phyloP scores from a whole-genome alignment of 2,329 filamentous ascomycete species.

The Erysiphe pulchra region DNA sequence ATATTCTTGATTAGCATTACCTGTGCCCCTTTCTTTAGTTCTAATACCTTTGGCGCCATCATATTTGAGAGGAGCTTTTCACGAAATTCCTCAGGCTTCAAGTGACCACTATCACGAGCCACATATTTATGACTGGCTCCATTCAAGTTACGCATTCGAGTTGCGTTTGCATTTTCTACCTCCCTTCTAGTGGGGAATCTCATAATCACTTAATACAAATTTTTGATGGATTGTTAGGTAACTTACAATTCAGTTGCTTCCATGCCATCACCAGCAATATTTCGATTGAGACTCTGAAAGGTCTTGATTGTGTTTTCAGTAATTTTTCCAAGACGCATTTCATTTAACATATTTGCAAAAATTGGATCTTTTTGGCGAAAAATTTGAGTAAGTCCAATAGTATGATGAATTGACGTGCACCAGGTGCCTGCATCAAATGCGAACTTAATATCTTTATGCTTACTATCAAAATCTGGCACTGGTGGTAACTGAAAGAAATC shows the following conservation, averaged over 20 bases:
- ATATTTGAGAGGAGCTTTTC: slow-evolving; percentile 67
- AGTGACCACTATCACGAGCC: slow-evolving; percentile 46
- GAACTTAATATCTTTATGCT: slow-evolving; percentile 47
- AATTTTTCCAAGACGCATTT: slow-evolving; percentile 78
- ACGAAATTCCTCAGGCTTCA: slow-evolving; percentile 36
- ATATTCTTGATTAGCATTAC: slow-evolving; percentile 99
- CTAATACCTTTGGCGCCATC: slow-evolving; percentile 67
- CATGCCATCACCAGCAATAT: slow-evolving; percentile 40
- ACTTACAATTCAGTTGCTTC: slow-evolving; percentile 61
- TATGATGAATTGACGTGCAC: slow-evolving; percentile 81
- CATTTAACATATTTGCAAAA: slow-evolving; percentile 89
- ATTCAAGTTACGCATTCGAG: slow-evolving; percentile 43
- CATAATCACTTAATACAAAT: slow-evolving; percentile 6
- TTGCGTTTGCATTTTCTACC: slow-evolving; percentile 65
- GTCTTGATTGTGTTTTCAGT: slow-evolving; percentile 47
- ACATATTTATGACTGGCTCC: slow-evolving; percentile 43
- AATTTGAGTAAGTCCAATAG: slow-evolving; percentile 80
- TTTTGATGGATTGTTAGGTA: neutral
- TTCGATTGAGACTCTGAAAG: slow-evolving; percentile 49
- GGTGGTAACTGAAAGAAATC: slow-evolving; percentile 96
- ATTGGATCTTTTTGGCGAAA: slow-evolving; percentile 83
- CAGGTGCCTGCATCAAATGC: slow-evolving; percentile 82
- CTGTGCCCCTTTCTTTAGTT: slow-evolving; percentile 75
- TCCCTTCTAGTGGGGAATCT: slow-evolving; percentile 73
- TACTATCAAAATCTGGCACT: slow-evolving; percentile 45